Base-by-base conservation (phyloP, 1,284 basidiomycete genomes). In the Apiotrichum mycotoxinovorans region DNA sequence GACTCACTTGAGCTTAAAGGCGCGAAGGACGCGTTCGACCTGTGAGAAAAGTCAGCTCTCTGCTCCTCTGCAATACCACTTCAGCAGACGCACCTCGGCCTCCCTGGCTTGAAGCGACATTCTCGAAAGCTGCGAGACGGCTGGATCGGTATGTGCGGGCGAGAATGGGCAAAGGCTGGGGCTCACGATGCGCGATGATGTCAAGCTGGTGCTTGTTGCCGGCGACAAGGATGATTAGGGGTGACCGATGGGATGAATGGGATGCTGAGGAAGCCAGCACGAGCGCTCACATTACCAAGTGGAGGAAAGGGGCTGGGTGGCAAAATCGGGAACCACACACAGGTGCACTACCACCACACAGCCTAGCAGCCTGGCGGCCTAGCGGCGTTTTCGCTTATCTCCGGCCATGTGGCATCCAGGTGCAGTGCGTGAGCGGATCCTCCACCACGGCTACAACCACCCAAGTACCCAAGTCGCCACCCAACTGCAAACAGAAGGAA, bases 1-100 rank as follows among this genome's bases (percentile, higher is more conserved):
- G 15, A 67, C 75, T 66, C 49, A 79, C 77, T 83, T 83, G 51
- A 82, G 67, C 58, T 81, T 80, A 77, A 83, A 83, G 1, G 81
- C 76, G 34, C 67, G 70, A 42, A 83, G 69, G 25, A 83, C 73
- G 22, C 82, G 73, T 52, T 80, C 73, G 35, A 82, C 80, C 76
- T 83, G 71, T 63, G 12, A 35, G 46, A 15, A 23, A 8, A 2
- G 35, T 23, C 54, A 65, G 52, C 54, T 25, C 35, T 23, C 30
- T n/a, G 35, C 23, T 30, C 5, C 23, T 18, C 10, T 33, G 18
- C 42, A 43, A 20, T 35, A 12, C n/a, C n/a, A n/a, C n/a, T n/a
- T n/a, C 35, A 20, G 26, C 38, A 3, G 8, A 51, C 67, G 62
- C 58, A 73, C 71, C 69, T 75, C 73, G 11, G 68, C 57, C 47